Percentiles rank a stretch among this genome's conserved stretches.
These are phyloP conservation scores for Coprinopsis marcescibilis DNA, from an alignment of 768 basidiomycete species.

Conservation along the genomic window DNA sequence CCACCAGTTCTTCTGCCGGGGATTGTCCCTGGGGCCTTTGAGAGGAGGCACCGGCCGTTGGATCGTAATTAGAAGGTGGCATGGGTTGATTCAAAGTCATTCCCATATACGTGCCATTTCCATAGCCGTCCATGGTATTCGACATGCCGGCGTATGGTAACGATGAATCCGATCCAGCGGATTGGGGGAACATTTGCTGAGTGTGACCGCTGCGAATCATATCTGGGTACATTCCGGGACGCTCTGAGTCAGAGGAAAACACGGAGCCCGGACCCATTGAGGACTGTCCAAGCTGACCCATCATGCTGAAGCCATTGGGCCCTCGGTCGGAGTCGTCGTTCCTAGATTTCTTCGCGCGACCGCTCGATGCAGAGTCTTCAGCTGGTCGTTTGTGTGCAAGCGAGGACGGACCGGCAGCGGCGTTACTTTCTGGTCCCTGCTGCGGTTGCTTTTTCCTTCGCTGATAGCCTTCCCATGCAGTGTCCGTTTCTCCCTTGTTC, in stretches of 20 bases:
- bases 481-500: conserved; percentile 87
- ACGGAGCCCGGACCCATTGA: conserved; percentile 46
- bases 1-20: conserved; percentile 36
- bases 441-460: conserved; percentile 64
- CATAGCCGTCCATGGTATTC: conserved; percentile 35
- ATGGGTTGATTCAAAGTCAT: conserved; percentile 47
- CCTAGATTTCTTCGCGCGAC: conserved; percentile 51
- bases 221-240: conserved; percentile 51
- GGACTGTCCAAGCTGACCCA: too few relatives aligned
- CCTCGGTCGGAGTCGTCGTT: conserved; percentile 35
- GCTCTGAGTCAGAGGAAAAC: conserved; percentile 42
- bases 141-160: conserved; percentile 34
- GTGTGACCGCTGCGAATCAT: conserved; percentile 47
- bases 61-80: conserved; percentile 15
- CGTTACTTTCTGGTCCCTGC: conserved; percentile 19
- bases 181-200: conserved; percentile 60
- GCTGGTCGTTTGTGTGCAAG: conserved; percentile 42
- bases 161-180: conserved; percentile 34
- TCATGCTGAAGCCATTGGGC: conserved; percentile 48
- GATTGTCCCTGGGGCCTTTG: background rate
- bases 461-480: conserved; percentile 87
- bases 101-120: conserved; percentile 48
- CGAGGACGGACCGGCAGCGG: conserved; percentile 6
- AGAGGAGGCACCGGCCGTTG: background rate
- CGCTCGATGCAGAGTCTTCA: conserved; percentile 37